Percentiles rank a stretch among this genome's conserved stretches.
Evolutionary conservation across 1,139 yeast genomes (phyloP).

Genomic region (Ogataea hybrid): DNA sequence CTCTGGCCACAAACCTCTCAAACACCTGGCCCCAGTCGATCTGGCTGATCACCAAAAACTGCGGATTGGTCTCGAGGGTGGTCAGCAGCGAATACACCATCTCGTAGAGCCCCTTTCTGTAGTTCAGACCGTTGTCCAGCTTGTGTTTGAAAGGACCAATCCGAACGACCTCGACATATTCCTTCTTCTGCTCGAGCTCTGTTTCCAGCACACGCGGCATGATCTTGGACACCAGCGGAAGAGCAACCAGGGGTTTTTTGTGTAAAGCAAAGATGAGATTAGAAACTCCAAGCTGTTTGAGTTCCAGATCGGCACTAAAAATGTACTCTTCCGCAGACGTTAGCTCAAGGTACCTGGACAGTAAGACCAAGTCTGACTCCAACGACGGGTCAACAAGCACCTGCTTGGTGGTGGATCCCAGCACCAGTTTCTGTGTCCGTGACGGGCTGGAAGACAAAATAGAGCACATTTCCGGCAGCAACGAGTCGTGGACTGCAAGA

Average conservation of each 20-base stretch:
- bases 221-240: conserved; percentile 48
- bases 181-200: conserved; percentile 55
- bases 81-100: conserved; percentile 54
- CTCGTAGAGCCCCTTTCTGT: conserved; percentile 74
- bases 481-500: conserved; percentile 16
- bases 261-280: conserved; percentile 62
- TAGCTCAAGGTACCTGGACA: conserved; percentile 25
- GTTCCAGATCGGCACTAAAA: conserved; percentile 33
- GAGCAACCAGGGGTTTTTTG: conserved; percentile 50
- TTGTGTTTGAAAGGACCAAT: conserved; percentile 90
- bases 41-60: conserved; percentile 24
- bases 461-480: conserved; percentile 26
- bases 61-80: conserved; percentile 30
- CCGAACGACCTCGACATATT: conserved; percentile 63
- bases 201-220: conserved; percentile 48
- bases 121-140: conserved; percentile 75
- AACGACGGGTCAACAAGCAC: conserved; percentile 19
- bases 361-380: conserved; percentile 9
- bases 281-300: conserved; percentile 57
- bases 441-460: conserved; percentile 14
- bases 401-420: conserved; percentile 29
- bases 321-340: conserved; percentile 22
- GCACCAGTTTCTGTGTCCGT: conserved; percentile 20
- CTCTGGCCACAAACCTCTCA: conserved; percentile 35
- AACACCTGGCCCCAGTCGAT: conserved; percentile 31